These are phyloP conservation scores for Breviolum minutum DNA, from an alignment of 73 alveolate species.

Conservation along the genomic window DNA sequence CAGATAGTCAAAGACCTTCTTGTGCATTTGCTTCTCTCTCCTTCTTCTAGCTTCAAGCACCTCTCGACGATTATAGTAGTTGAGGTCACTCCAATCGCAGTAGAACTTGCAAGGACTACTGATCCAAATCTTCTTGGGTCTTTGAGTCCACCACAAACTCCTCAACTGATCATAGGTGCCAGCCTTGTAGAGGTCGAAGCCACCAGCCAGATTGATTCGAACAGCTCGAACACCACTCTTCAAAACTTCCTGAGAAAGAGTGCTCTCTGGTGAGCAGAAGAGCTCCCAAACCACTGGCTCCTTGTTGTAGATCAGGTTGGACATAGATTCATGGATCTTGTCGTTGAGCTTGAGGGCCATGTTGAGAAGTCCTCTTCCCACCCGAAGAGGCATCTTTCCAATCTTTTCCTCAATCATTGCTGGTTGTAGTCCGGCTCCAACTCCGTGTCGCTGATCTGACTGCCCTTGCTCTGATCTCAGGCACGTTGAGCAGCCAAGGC, in stretches of 20 bases:
- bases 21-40: background rate
- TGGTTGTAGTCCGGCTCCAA: background rate
- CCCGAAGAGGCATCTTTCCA: background rate
- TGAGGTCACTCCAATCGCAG: constrained; percentile 15
- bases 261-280: background rate
- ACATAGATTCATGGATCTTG: background rate
- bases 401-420: background rate
- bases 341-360: background rate
- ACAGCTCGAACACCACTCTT: background rate
- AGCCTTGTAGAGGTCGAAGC: constrained; percentile 27
- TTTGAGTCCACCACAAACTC: background rate
- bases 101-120: background rate
- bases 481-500: background rate
- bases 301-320: background rate
- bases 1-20: background rate
- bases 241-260: background rate
- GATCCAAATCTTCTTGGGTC: constrained; percentile 22
- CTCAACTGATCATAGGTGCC: background rate
- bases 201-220: background rate
- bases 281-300: background rate
- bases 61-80: background rate
- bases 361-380: background rate
- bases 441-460: background rate
- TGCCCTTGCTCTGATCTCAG: background rate
- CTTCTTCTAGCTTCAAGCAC: background rate